phyloP scores from a whole-genome alignment of 75 land plant genomes.

The Larix kaempferi region DNA sequence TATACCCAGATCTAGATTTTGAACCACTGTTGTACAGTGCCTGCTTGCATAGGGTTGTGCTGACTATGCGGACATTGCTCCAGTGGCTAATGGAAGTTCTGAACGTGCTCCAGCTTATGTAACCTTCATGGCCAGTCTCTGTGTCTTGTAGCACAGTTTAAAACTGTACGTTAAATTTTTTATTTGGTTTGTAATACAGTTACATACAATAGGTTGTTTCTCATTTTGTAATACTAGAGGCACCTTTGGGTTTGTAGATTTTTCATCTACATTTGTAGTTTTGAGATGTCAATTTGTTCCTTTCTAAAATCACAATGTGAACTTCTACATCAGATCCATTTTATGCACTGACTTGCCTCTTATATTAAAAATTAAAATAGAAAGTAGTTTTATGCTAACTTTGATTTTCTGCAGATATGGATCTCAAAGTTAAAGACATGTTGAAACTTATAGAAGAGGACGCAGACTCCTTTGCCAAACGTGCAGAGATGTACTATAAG shows the following conservation, averaged over 20 bases:
- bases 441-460: slow-evolving; percentile 42
- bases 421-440: slow-evolving; percentile 33
- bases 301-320: not conserved
- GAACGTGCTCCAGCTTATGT: not conserved
- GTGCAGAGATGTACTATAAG: slow-evolving; percentile 48
- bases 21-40: not conserved
- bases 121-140: not conserved
- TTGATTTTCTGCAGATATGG: slow-evolving; percentile 29
- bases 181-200: not conserved
- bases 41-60: not conserved
- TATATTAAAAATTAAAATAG: not conserved
- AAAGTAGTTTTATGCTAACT: not conserved
- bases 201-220: not conserved
- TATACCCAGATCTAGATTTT: not conserved
- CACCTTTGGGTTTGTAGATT: not conserved
- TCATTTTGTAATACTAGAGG: not conserved
- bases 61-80: not conserved
- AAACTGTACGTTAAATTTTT: not conserved
- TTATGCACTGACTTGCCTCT: not conserved
- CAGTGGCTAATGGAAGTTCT: not conserved
- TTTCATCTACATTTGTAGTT: not conserved
- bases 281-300: not conserved
- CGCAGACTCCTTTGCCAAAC: slow-evolving; percentile 44
- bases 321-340: too few relatives aligned
- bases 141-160: not conserved